Evolutionary conservation across 1,139 yeast genomes (phyloP), one percentile per base, ranked within the genome.

Genomic region (Magnusiomyces tetraspermus): DNA sequence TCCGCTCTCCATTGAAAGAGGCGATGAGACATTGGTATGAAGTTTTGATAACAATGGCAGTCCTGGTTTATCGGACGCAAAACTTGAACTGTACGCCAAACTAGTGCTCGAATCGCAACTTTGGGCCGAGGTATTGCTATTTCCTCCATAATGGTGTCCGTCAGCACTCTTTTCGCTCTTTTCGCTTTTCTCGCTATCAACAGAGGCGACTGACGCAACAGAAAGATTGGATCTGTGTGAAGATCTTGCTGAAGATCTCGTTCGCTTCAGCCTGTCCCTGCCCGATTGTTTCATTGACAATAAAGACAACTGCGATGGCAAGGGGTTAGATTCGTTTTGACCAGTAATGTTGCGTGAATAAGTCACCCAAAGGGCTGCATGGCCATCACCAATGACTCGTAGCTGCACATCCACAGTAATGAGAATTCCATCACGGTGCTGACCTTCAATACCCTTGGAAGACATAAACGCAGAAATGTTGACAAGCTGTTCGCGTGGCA

Each of bases 321-420:
- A 66, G 47, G 70, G 59, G 46, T 56, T 56, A 22, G 59, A 57
- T 30, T 59, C 60, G 37, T 59, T 61, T 31, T 55, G 53, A 6
- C 63, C 63, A 28, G 57, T 58, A 33, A 60, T 59, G 46, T 61
- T 62, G 2, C 70, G 76, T 0, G 95, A 83, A 64, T 85, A 89
- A 0, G 96, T 87, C n/a, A 90, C 75, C 97, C 97, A 90, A 23
- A 89, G 67, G 2, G 87, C 82, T 57, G 78, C 76, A 3, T 81
- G 73, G 33, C 79, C 80, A 22, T 72, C 65, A 23, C 79, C 76
- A 21, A 86, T 74, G 3, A 87, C 87, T 55, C 97, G 75, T 48
- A 89, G 67, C 67, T 90, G 97, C 13, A 86, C 80, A 68, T 90
- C 97, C 44, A 90, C 76, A 54, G 74, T 76, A 10, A 89, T 68